Evolutionary conservation across 306 rosid genomes (phyloP).

Genomic region (Prunus padus): DNA sequence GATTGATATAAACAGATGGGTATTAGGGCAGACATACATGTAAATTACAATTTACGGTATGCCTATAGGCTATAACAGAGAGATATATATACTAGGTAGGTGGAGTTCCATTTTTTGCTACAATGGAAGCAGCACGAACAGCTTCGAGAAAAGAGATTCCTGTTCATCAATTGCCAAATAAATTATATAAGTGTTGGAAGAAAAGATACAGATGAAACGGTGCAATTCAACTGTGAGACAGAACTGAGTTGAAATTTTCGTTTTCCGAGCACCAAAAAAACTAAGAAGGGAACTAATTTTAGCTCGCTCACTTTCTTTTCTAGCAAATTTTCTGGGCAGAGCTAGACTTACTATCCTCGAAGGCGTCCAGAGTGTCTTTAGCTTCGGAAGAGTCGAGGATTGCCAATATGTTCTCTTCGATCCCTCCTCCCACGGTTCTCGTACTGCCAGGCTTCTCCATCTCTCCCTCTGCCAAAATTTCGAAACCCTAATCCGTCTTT

Average conservation of each 20-base stretch:
- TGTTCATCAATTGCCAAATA: slow-evolving; percentile 24
- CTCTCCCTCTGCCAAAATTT: background rate
- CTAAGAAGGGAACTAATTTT: background rate
- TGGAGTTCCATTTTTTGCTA: slow-evolving; percentile 42
- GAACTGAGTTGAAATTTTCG: background rate
- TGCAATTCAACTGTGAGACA: background rate
- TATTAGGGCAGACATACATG: background rate
- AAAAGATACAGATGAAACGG: background rate
- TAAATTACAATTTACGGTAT: background rate
- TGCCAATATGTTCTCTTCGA: slow-evolving; percentile 70
- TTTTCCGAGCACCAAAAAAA: background rate
- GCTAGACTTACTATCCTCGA: slow-evolving; percentile 54
- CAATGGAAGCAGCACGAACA: slow-evolving; percentile 69
- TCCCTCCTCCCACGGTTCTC: slow-evolving; percentile 35
- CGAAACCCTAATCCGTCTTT: slow-evolving; percentile 14
- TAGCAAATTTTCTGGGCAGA: background rate
- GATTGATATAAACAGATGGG: background rate
- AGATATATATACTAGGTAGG: slow-evolving; percentile 49
- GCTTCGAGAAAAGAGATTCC: slow-evolving; percentile 75
- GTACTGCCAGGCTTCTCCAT: slow-evolving; percentile 45
- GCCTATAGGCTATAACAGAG: background rate
- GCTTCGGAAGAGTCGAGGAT: slow-evolving; percentile 61
- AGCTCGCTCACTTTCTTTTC: background rate
- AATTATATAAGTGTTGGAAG: background rate
- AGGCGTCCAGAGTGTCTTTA: slow-evolving; percentile 61